Base-by-base conservation (phyloP, 495 filamentous ascomycete species). In the Podospora didyma region DNA sequence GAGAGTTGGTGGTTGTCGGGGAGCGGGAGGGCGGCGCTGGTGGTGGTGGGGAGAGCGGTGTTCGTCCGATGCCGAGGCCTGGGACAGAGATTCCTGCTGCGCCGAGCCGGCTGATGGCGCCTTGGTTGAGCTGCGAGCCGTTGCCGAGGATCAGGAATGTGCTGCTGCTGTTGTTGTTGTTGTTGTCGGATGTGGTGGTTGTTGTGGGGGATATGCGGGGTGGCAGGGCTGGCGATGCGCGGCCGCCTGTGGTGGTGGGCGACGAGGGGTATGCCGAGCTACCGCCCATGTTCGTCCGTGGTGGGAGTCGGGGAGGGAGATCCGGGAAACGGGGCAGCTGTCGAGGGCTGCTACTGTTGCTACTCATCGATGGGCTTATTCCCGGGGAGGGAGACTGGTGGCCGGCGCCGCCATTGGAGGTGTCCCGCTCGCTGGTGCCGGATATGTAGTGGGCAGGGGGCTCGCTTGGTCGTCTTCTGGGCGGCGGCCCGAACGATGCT, bases 1-100 rank as follows among this genome's bases (percentile, higher is more conserved):
- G 66, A 52, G 54, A n/a, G n/a, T n/a, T 51, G 37, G 52, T 31
- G 51, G 48, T n/a, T n/a, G 28, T 51, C 12, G 41, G 56, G 17
- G 34, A 1, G 45, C 58, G 9, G n/a, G n/a, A n/a, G n/a, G n/a
- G n/a, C n/a, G n/a, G n/a, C n/a, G n/a, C n/a, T 9, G 26, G 26
- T 31, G 26, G 26, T 9, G 9, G 26, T 9, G 26, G 26, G 9
- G 26, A 31, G 26, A 31, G 26, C 3, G 26, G 26, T 3, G 26
- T 31, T 31, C 26, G 26, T 35, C 85, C 85, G 58, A 96, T 95
- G 16, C 88, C 88, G 42, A 96, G 76, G 0, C 81, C 89, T 1
- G 93, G 90, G 2, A 97, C 90, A 0, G 86, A 89, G 44, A 96
- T 78, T 3, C 93, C 93, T 6, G 92, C 86, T 52, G 83, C 80